Evolutionary conservation across 2,329 filamentous ascomycete species (phyloP), one percentile per base, ranked within the genome.

Genomic region (Fusarium continuum): DNA sequence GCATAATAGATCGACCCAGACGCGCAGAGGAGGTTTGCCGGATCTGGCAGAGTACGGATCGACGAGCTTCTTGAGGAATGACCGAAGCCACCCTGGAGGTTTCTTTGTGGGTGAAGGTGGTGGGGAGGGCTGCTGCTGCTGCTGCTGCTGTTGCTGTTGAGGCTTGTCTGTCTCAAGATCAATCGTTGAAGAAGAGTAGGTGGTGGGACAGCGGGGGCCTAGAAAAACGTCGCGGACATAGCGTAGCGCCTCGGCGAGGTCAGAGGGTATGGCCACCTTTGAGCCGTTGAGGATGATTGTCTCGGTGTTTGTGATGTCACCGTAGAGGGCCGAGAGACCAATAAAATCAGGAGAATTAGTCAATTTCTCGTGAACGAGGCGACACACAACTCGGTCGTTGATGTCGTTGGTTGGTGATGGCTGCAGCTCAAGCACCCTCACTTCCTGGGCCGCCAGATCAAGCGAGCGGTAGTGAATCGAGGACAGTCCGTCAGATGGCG

Each of bases 1-100:
- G 28, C 66, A 68, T 23, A 68, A 49, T 32, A 69, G 43, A 47
- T 68, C 66, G 19, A 68, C 29, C 66, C 66, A 68, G 45, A 68
- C 45, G 9, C 66, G 60, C 11, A 68, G 48, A 8, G 66, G 66
- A 6, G 63, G 63, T 10, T 38, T 49, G 20, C 50, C 55, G 11
- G 41, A 19, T 25, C 43, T 44, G 2, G 44, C 1, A 2, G 55
- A 6, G 4, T 34, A 14, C 10, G 52, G 66, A 3, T 57, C 65
- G 6, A 51, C 39, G 29, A 69, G 54, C 2, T 59, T 59, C 23
- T 35, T 64, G 25, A 68, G 45, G 26, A 68, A 63, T 17, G 66
- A 67, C 6, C 60, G 52, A 8, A 68, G 56, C 66, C 66, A 68
- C 3, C 66, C 26, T 2, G 66, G 66, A 2, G 65, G 49, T 7